Percentiles rank a stretch among this genome's conserved stretches.
Evolutionary conservation across 345 rosid genomes (phyloP).

Genomic region (Populus pruinosa): DNA sequence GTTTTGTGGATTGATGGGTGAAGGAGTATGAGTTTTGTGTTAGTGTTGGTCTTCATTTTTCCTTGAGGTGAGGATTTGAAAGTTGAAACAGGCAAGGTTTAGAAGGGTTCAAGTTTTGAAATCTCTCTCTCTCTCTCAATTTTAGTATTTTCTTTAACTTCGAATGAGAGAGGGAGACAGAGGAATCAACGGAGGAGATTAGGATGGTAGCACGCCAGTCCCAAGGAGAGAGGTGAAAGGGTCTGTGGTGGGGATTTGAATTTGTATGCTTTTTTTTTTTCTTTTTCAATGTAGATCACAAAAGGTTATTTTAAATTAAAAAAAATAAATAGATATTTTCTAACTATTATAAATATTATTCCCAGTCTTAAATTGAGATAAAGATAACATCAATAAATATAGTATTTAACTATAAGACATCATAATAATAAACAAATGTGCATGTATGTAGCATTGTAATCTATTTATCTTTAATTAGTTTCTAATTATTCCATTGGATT

Average conservation of each 20-base stretch:
- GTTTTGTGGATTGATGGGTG: constrained; percentile 64
- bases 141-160: not conserved
- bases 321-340: not conserved
- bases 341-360: not conserved
- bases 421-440: too few species aligned
- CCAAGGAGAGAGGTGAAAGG: constrained; percentile 4
- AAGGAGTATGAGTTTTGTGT: constrained; percentile 69
- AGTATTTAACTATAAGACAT: not conserved
- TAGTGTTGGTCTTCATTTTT: constrained; percentile 54
- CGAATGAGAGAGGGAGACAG: not conserved
- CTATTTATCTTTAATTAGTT: not conserved
- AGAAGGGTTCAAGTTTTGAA: not conserved
- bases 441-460: not conserved
- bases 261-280: not conserved
- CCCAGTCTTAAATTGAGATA: not conserved
- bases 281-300: too few species aligned
- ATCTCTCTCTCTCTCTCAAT: not conserved
- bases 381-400: not conserved
- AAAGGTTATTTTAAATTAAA: not conserved
- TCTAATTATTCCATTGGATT: not conserved
- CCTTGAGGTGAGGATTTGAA: not conserved
- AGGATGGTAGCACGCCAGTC: not conserved
- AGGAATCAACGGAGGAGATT: constrained; percentile 33
- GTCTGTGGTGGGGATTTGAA: not conserved
- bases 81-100: not conserved